A percentile compares a stretch with the other conserved stretches of the same genome.
phyloP scores from a whole-genome alignment of 2,329 filamentous ascomycete species.

The Talaromyces sp. region DNA sequence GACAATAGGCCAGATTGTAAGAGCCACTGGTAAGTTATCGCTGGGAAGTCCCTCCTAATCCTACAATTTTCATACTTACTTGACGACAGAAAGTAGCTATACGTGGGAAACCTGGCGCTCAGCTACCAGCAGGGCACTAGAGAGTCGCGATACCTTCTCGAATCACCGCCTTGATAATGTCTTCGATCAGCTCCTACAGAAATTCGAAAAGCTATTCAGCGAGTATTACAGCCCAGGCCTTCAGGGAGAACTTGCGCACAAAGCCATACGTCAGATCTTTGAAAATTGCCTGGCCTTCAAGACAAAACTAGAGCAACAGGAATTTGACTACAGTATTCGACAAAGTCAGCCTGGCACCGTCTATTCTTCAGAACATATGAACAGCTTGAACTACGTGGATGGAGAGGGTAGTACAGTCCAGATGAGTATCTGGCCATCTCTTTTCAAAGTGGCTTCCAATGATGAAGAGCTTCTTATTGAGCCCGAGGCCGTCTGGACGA shows the following conservation, averaged over 20 bases:
- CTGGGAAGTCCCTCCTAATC: neutral
- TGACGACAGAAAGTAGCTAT: constrained; percentile 11
- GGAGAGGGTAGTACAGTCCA: neutral
- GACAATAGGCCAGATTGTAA: neutral
- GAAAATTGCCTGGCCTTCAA: constrained; percentile 19
- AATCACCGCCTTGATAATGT: neutral
- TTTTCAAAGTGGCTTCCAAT: neutral
- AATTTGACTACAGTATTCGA: neutral
- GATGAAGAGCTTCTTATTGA: neutral
- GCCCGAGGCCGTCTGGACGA: constrained; percentile 6
- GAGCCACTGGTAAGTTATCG: constrained; percentile 10
- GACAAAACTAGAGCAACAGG: constrained; percentile 19
- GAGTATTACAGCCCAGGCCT: neutral
- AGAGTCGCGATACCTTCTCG: neutral
- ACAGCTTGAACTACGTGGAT: neutral
- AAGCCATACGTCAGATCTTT: constrained; percentile 11
- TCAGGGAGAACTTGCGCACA: neutral
- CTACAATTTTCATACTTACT: neutral
- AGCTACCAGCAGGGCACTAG: constrained; percentile 17
- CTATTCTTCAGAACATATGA: neutral
- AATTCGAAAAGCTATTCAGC: neutral
- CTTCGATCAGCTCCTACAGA: neutral
- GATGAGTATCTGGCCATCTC: constrained; percentile 1
- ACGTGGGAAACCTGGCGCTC: constrained; percentile 19
- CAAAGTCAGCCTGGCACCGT: neutral